Evolutionary conservation across 495 filamentous ascomycete species (phyloP).

Genomic region (Pseudomonodictys pantanalensis): DNA sequence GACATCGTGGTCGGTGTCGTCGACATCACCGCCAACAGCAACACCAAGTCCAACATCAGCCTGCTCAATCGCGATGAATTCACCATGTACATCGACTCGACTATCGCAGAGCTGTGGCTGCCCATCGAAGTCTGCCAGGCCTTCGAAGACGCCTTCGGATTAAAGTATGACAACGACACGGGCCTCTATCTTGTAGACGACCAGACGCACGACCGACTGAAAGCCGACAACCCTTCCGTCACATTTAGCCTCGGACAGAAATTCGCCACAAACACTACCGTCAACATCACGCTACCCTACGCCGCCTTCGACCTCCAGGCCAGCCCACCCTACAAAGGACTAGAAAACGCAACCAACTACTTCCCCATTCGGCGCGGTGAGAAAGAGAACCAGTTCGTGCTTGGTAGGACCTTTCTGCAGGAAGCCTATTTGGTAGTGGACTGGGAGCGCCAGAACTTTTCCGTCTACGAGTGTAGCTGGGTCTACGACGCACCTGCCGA

Average conservation of each 20-base stretch:
- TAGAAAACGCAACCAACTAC: constrained; percentile 44
- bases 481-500: constrained; percentile 37
- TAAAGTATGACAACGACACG: constrained; percentile 46
- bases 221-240: constrained; percentile 51
- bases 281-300: constrained; percentile 55
- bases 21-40: constrained; percentile 40
- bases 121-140: constrained; percentile 51
- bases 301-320: constrained; percentile 52
- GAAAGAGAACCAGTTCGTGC: constrained; percentile 53
- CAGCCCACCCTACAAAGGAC: constrained; percentile 29
- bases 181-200: constrained; percentile 53
- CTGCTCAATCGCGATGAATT: constrained; percentile 26
- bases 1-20: constrained; percentile 52
- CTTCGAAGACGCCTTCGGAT: constrained; percentile 54
- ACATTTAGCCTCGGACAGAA: constrained; percentile 50
- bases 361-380: constrained; percentile 53
- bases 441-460: constrained; percentile 49
- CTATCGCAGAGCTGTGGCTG: constrained; percentile 55
- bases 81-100: constrained; percentile 51
- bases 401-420: constrained; percentile 57
- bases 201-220: constrained; percentile 43
- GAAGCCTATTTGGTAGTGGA: constrained; percentile 54
- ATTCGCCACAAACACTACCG: constrained; percentile 41
- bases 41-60: constrained; percentile 20
- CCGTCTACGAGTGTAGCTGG: constrained; percentile 45